Evolutionary conservation across 2,329 filamentous ascomycete species (phyloP).

Genomic region (Pseudogymnoascus sp.): DNA sequence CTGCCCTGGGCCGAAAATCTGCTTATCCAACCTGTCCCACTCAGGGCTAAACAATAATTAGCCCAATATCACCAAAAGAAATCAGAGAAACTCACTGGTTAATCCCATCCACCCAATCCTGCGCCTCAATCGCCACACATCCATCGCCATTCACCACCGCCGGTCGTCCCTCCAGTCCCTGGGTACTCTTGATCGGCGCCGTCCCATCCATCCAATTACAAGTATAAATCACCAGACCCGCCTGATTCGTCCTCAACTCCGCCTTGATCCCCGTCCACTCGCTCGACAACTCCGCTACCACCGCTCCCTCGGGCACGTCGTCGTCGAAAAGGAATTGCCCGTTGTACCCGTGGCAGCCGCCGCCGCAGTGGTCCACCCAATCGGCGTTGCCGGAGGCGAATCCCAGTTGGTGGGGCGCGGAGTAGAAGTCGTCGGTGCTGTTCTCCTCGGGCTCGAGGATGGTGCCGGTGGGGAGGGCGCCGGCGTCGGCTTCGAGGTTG

Average conservation of each 20-base stretch:
- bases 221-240: slow-evolving; percentile 64
- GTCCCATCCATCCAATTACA: slow-evolving; percentile 51
- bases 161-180: slow-evolving; percentile 41
- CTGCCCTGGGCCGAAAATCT: slow-evolving; percentile 28
- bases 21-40: slow-evolving; percentile 35
- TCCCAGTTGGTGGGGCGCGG: slow-evolving; percentile 53
- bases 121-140: slow-evolving; percentile 68
- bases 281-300: slow-evolving; percentile 50
- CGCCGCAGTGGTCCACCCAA: slow-evolving; percentile 56
- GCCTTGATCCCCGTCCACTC: slow-evolving; percentile 61
- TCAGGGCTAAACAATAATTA: slow-evolving; percentile 31
- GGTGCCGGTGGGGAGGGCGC: slow-evolving; percentile 52
- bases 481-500: slow-evolving; percentile 49
- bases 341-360: slow-evolving; percentile 67
- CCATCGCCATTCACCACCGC: slow-evolving; percentile 50
- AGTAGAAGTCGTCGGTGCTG: slow-evolving; percentile 64
- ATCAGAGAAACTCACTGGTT: slow-evolving; percentile 41
- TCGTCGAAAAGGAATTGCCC: slow-evolving; percentile 44
- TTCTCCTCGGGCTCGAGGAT: slow-evolving; percentile 59
- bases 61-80: background rate
- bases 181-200: slow-evolving; percentile 50
- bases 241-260: slow-evolving; percentile 63
- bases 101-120: slow-evolving; percentile 72
- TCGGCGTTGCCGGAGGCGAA: slow-evolving; percentile 48
- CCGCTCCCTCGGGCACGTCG: slow-evolving; percentile 32